Evolutionary conservation across 345 rosid genomes (phyloP).

Genomic region (rapeseed (Brassica napus)): Da-Ae NC_063446.1:34252501-34253000

Average conservation of each 20-base stretch:
- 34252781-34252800: neutral
- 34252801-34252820: constrained; percentile 11
- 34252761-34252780: neutral
- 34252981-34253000: too few species aligned
- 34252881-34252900: constrained; percentile 17
- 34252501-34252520: neutral
- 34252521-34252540: constrained; percentile 21
- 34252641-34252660: constrained; percentile 5
- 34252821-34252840: constrained; percentile 28
- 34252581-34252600: constrained; percentile 35
- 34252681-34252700: neutral
- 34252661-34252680: neutral
- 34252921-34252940: constrained; percentile 3
- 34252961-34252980: too few species aligned
- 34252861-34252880: constrained; percentile 24
- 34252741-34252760: neutral
- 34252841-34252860: constrained; percentile 28
- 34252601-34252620: constrained; percentile 33
- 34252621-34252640: constrained; percentile 36
- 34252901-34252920: neutral
- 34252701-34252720: constrained; percentile 25
- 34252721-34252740: constrained; percentile 34
- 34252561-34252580: constrained; percentile 41
- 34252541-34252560: constrained; percentile 15
- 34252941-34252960: too few species aligned